Conservation (phyloP, 2,329 filamentous ascomycete genomes). For the Colletotrichum somersetense region DNA sequence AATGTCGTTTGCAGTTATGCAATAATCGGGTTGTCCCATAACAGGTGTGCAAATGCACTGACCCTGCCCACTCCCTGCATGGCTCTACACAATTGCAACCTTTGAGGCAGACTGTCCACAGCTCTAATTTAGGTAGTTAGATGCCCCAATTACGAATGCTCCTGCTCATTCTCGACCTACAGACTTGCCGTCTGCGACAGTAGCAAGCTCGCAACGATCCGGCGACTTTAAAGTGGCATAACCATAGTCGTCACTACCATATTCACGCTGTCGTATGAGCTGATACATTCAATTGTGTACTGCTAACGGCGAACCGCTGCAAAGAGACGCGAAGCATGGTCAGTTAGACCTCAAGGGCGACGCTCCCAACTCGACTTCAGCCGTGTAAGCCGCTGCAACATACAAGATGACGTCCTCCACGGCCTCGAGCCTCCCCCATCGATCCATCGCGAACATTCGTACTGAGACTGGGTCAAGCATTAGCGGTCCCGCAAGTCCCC, state of each 20-base stretch:
- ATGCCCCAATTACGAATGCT: neutral
- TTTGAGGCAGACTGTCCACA: neutral
- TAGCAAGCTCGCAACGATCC: neutral
- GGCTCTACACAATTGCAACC: neutral
- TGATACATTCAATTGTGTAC: neutral
- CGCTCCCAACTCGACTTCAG: slow-evolving; percentile 1
- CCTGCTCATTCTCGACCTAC: neutral
- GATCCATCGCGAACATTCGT: slow-evolving; percentile 70
- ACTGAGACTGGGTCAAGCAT: slow-evolving; percentile 51
- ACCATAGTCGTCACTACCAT: neutral
- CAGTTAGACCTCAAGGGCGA: neutral
- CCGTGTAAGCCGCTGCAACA: slow-evolving; percentile 9
- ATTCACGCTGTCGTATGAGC: neutral
- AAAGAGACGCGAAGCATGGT: slow-evolving; percentile 1
- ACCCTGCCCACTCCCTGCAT: neutral
- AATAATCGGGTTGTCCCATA: neutral
- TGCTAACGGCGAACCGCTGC: neutral
- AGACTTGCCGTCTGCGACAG: neutral
- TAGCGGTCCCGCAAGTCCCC: slow-evolving; percentile 61
- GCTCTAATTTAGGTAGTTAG: too few relatives aligned
- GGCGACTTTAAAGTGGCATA: neutral
- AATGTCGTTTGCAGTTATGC: neutral
- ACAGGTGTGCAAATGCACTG: neutral
- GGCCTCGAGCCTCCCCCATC: slow-evolving; percentile 65
- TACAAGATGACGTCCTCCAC: slow-evolving; percentile 51